Evolutionary conservation across 1,284 basidiomycete species (phyloP).

Genomic region (Porodaedalea pini): DNA sequence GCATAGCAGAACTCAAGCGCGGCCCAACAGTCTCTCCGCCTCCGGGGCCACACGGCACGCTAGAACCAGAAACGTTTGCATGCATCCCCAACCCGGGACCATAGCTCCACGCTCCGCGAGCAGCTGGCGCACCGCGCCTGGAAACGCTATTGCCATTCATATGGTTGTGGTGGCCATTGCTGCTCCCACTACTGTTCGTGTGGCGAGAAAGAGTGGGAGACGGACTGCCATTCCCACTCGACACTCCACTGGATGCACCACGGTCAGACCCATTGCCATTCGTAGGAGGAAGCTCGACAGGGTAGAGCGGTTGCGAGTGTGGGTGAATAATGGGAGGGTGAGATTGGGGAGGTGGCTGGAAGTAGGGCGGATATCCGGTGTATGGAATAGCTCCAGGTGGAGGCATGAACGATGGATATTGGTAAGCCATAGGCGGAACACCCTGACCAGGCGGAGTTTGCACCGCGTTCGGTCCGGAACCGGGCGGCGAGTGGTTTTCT

Average conservation of each 20-base stretch:
- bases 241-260: neutral
- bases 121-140: conserved; percentile 39
- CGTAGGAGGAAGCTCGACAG: conserved; percentile 23
- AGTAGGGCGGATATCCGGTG: conserved; percentile 30
- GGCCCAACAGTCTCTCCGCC: conserved; percentile 52
- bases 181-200: conserved; percentile 8
- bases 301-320: conserved; percentile 31
- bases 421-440: conserved; percentile 10
- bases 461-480: conserved; percentile 2
- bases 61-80: conserved; percentile 25
- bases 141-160: conserved; percentile 28
- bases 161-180: conserved; percentile 9
- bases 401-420: conserved; percentile 11
- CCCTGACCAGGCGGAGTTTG: conserved; percentile 6
- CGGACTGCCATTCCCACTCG: conserved; percentile 13
- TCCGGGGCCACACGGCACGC: conserved; percentile 23
- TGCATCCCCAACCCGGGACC: conserved; percentile 48
- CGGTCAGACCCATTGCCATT: conserved; percentile 13
- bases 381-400: conserved; percentile 14
- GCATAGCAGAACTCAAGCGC: conserved; percentile 47
- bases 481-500: conserved; percentile 3
- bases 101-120: conserved; percentile 60
- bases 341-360: conserved; percentile 34
- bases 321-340: conserved; percentile 25
- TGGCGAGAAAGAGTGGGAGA: conserved; percentile 19